These are phyloP conservation scores for Helichrysum umbraculigerum DNA, from an alignment of 129 eudicot species.

Conservation along the genomic window DNA sequence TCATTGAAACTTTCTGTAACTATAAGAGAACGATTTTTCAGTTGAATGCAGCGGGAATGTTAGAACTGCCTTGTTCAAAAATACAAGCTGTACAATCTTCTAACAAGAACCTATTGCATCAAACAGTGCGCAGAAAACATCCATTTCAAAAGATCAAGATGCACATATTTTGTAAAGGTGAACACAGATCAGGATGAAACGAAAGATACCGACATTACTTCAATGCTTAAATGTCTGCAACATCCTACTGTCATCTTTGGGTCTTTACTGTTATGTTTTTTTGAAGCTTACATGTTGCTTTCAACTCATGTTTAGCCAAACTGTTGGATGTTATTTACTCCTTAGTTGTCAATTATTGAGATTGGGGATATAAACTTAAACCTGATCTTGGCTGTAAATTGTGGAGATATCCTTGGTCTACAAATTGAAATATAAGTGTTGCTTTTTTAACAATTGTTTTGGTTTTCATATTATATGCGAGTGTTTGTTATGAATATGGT, in stretches of 20 bases:
- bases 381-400: constrained; percentile 30
- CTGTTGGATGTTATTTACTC: constrained; percentile 24
- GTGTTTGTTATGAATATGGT: not conserved
- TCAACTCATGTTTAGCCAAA: constrained; percentile 25
- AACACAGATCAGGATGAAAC: constrained; percentile 16
- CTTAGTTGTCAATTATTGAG: constrained; percentile 25
- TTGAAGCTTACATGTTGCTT: constrained; percentile 18
- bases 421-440: constrained; percentile 26
- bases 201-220: constrained; percentile 16
- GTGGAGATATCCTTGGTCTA: constrained; percentile 24
- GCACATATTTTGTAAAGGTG: constrained; percentile 26
- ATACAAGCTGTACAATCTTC: constrained; percentile 15
- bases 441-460: constrained; percentile 6
- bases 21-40: constrained; percentile 14
- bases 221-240: constrained; percentile 10
- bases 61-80: constrained; percentile 1
- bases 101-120: constrained; percentile 26
- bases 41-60: constrained; percentile 12
- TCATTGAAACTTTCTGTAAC: constrained; percentile 24
- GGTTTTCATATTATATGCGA: not conserved
- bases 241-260: constrained; percentile 15
- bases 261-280: constrained; percentile 15
- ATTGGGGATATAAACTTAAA: constrained; percentile 16
- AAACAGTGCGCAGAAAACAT: constrained; percentile 15
- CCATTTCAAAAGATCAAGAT: constrained; percentile 13